phyloP scores from a whole-genome alignment of 2,329 filamentous ascomycete species.

The Pyrenochaeta sp. region DNA sequence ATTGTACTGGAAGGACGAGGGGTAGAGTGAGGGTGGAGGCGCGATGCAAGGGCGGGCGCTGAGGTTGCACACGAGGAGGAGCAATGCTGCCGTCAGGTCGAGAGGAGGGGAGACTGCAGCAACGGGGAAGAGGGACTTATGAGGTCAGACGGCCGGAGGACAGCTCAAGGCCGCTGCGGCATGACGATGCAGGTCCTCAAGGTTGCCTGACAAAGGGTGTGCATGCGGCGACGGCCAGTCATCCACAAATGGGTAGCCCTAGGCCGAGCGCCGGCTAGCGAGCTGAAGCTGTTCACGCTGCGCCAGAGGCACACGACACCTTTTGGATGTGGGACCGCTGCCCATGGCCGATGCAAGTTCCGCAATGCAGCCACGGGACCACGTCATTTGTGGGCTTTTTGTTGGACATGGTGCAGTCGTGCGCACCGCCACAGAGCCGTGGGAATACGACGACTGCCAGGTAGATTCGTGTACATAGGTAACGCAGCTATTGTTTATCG shows the following conservation, averaged over 20 bases:
- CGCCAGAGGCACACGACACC: constrained; percentile 28
- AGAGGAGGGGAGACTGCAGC: constrained; percentile 5
- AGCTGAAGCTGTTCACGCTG: constrained; percentile 12
- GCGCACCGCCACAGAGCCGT: constrained; percentile 17
- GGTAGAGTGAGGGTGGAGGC: constrained; percentile 12
- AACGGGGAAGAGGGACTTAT: constrained; percentile 17
- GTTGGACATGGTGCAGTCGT: neutral
- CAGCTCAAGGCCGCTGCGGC: constrained; percentile 7
- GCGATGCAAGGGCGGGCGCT: constrained; percentile 13
- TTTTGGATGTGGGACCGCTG: constrained; percentile 13
- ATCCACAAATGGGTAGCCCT: constrained; percentile 8
- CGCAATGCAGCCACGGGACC: constrained; percentile 28
- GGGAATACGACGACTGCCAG: neutral
- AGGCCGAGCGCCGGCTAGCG: constrained; percentile 28
- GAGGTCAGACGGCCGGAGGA: constrained; percentile 7
- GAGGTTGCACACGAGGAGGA: constrained; percentile 10
- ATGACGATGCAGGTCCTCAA: constrained; percentile 17
- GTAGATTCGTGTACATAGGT: neutral
- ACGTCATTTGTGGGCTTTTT: constrained; percentile 27
- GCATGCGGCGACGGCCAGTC: constrained; percentile 17
- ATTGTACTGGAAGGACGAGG: constrained; percentile 56
- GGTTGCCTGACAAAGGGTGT: constrained; percentile 20
- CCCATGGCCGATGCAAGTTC: neutral
- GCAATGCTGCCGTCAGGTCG: constrained; percentile 1
- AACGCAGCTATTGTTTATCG: too few species aligned